Base-by-base conservation (phyloP, 768 basidiomycete genomes). In the Phylloporus arenicola region DNA sequence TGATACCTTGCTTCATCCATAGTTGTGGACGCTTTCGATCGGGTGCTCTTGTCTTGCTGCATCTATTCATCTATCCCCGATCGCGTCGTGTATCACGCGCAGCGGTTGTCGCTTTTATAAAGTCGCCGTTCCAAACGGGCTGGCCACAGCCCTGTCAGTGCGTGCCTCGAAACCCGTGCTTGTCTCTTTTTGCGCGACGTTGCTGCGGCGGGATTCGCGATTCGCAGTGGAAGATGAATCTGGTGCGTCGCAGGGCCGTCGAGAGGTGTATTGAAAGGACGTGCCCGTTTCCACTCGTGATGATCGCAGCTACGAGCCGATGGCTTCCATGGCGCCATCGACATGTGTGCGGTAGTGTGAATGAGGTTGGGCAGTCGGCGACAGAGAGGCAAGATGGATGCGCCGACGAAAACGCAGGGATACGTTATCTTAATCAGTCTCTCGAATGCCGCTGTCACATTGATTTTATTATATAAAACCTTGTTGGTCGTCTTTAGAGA, bases 391-490 rank as follows among this genome's bases (percentile, higher is more conserved):
- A 29, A 10, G 27, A 13, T 19, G 38, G 20, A 22, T 39, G 37
- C 25, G 37, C 46, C 46, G 46, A 39, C 16, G 37, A 47, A 13
- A 25, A 25, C 46, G 46, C 46, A 47, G 46, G 17, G 46, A 29
- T 34, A 27, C 25, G 37, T 38, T 30, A 47, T 47, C n/a, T n/a
- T n/a, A n/a, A n/a, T n/a, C 37, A 35, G 31, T 20, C 14, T 20
- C 43, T 22, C 31, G 43, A 34, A 20, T 45, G 27, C 8, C 43
- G 31, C 20, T 38, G 37, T 29, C 27, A 10, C 35, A 38, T 38
- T 19, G 17, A 19, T 38, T 20, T 19, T 38, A 20, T 20, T 17
- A 38, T 38, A 19, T 38, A 11, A 8, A 37, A 10, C 1, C 13
- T 6, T 20, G 11, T 20, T 20, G 37, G 14, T 45, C 33, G 31